Percentiles rank a stretch among this genome's conserved stretches.
These are phyloP conservation scores for Stagonosporopsis cucurbitacearum DNA, from an alignment of 2,329 filamentous ascomycete species.

Conservation along the genomic window DNA sequence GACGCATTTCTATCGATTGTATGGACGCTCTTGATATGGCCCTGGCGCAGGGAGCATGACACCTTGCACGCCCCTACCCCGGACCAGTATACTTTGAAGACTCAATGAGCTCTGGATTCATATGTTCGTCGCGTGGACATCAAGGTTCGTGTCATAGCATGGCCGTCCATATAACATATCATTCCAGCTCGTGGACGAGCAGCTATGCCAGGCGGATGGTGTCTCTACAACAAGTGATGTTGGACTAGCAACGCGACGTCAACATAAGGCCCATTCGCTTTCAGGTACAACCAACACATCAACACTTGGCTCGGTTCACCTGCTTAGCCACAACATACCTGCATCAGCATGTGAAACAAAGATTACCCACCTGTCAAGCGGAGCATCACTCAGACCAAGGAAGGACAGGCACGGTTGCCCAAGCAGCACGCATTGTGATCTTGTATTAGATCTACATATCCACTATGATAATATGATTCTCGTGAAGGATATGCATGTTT, in stretches of 20 bases:
- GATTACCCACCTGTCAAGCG: conserved; percentile 14
- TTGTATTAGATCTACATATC: conserved; percentile 47
- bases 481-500: conserved; percentile 46
- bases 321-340: neutral
- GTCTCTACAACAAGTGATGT: neutral
- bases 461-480: conserved; percentile 46
- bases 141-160: neutral
- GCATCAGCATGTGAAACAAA: conserved; percentile 10
- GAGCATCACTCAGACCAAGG: conserved; percentile 15
- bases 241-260: conserved; percentile 10
- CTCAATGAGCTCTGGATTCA: neutral
- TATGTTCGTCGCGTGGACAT: neutral
- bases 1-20: conserved; percentile 34
- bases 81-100: neutral
- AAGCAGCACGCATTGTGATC: neutral
- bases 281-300: neutral
- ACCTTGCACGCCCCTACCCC: conserved; percentile 4
- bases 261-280: conserved; percentile 4
- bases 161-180: neutral
- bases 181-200: neutral
- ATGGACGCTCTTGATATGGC: conserved; percentile 41
- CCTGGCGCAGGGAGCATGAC: conserved; percentile 22
- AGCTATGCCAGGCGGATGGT: neutral
- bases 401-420: conserved; percentile 9
- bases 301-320: too few species aligned